Evolutionary conservation across 2,329 filamentous ascomycete genomes (phyloP).

Genomic region (Xylariaceae sp.): DNA sequence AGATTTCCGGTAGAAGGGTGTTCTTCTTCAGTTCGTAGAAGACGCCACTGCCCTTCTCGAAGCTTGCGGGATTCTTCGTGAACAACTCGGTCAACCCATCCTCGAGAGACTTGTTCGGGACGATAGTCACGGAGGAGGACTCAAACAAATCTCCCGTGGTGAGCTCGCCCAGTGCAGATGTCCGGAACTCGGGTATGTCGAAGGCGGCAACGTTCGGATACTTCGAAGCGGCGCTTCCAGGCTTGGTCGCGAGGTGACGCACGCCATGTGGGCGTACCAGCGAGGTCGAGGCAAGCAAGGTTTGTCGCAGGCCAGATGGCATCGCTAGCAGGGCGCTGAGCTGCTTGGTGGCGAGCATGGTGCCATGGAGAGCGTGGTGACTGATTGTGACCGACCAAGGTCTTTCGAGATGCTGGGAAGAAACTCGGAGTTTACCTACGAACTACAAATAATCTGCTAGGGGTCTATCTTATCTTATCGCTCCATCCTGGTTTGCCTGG

Average conservation of each 20-base stretch:
- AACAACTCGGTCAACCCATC: slow-evolving; percentile 18
- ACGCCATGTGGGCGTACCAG: not conserved
- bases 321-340: slow-evolving; percentile 19
- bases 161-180: slow-evolving; percentile 17
- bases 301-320: slow-evolving; percentile 19
- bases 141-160: slow-evolving; percentile 23
- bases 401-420: too few species aligned
- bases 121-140: slow-evolving; percentile 17
- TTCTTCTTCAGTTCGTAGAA: slow-evolving; percentile 45
- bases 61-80: slow-evolving; percentile 17
- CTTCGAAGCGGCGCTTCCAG: slow-evolving; percentile 3
- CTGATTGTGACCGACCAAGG: too few species aligned
- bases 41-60: slow-evolving; percentile 19
- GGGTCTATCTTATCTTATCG: too few species aligned
- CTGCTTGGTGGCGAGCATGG: slow-evolving; percentile 1
- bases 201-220: slow-evolving; percentile 21
- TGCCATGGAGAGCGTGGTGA: too few species aligned
- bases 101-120: slow-evolving; percentile 15
- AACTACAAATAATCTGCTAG: too few species aligned
- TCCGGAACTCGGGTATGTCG: slow-evolving; percentile 19
- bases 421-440: too few species aligned
- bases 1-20: slow-evolving; percentile 52
- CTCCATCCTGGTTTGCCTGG: too few species aligned
- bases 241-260: too few species aligned
- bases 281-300: slow-evolving; percentile 4